phyloP scores from a whole-genome alignment of 306 rosid genomes.

The Canavalia ensiformis region DNA sequence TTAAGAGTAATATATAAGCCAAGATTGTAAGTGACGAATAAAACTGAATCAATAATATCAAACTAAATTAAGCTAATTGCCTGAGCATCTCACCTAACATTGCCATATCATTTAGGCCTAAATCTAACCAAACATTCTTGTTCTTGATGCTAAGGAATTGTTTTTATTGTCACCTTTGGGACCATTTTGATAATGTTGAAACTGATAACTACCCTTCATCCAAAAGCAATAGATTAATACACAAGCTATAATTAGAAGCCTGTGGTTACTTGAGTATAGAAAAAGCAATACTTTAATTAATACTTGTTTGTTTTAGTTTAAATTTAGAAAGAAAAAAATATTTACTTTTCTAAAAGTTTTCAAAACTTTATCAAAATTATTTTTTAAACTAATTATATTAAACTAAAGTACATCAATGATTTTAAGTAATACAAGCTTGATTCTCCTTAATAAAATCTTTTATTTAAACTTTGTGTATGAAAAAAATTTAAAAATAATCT shows the following conservation, averaged over 20 bases:
- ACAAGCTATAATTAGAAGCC: neutral
- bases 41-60: neutral
- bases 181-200: slow-evolving; percentile 32
- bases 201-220: neutral
- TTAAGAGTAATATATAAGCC: neutral
- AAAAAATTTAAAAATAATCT: no score
- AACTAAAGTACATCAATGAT: neutral
- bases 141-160: slow-evolving; percentile 37
- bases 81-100: slow-evolving; percentile 43
- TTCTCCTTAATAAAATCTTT: no score
- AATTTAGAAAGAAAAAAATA: neutral
- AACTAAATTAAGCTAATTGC: slow-evolving; percentile 9
- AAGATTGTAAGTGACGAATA: neutral
- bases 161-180: slow-evolving; percentile 28
- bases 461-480: no score
- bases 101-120: slow-evolving; percentile 26
- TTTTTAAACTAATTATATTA: neutral
- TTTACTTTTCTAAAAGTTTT: neutral
- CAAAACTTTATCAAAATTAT: neutral
- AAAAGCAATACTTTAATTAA: neutral
- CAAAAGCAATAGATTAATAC: slow-evolving; percentile 4
- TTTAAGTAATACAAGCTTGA: no score
- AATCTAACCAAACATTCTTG: slow-evolving; percentile 31
- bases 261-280: neutral
- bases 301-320: neutral